phyloP scores from a whole-genome alignment of 345 rosid genomes.

The Eucalyptus sp. region DNA sequence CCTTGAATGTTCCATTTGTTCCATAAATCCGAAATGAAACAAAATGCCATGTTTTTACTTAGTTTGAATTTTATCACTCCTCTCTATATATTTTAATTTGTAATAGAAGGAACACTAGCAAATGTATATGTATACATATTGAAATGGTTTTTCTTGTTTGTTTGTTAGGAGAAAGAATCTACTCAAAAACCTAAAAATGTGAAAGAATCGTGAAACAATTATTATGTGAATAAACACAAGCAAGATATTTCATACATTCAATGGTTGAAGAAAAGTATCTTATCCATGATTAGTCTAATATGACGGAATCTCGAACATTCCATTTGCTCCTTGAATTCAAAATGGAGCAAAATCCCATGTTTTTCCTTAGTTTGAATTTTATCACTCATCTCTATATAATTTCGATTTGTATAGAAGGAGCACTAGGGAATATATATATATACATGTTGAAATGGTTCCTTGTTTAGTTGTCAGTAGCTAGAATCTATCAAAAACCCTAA shows the following conservation, averaged over 20 bases:
- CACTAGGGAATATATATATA: accelerated
- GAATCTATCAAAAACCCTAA: too few species aligned
- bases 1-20: too few species aligned
- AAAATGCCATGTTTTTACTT: not conserved
- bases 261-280: not conserved
- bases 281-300: accelerated
- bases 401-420: accelerated
- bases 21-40: not conserved
- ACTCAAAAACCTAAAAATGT: too few species aligned
- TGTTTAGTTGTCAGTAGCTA: not conserved
- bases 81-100: accelerated
- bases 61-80: not conserved
- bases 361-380: not conserved
- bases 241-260: too few species aligned
- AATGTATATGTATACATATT: not conserved
- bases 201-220: too few species aligned
- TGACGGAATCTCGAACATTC: not conserved
- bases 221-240: too few species aligned
- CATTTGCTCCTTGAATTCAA: accelerated
- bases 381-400: not conserved
- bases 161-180: too few species aligned
- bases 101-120: accelerated
- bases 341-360: not conserved
- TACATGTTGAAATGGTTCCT: not conserved
- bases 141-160: not conserved